Evolutionary conservation across 2,329 filamentous ascomycete genomes (phyloP), one percentile per base, ranked within the genome.

Genomic region (Rutstroemia sp.): DNA sequence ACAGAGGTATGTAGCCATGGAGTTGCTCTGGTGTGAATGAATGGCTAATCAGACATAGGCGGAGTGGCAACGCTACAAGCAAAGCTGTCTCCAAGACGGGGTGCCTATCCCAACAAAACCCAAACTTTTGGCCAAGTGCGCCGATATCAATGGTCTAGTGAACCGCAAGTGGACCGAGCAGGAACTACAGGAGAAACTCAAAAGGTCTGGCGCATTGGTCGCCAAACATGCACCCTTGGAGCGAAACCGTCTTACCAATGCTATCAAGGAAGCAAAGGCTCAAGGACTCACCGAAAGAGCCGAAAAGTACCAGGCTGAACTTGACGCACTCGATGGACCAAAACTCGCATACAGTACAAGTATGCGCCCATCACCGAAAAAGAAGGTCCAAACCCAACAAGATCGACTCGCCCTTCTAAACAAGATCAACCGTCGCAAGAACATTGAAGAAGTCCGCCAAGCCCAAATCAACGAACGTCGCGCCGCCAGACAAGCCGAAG

Each of bases 391-490:
- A 37, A 77, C 76, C 10, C 87, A 95, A 70, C 89, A 92, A 70
- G 89, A 95, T 61, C 86, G 88, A 27, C 79, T 97, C 23, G 88
- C 89, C 0, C 81, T 87, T 66, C 78, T 96, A 62, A 99, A 99
- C 72, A 78, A 82, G 27, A 83, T 88, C 67, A 96, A 96, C 72
- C 86, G 92, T 60, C 84, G 86, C 57, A 80, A 86, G 63, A 96
- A 96, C 67, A 81, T 82, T n/a, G 89, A 96, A 69, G 86, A 88
- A 48, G 88, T 97, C n/a, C 89, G 92, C 58, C 88, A 89, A 70
- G 92, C 92, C 0, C 88, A 96, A 69, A 78, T 96, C 56, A 86
- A 87, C 63, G 94, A 99, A 73, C 81, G 85, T 64, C 80, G 81
- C 50, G 79, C 78, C 62, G 76, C 76, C 64, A 82, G 81, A 61